Evolutionary conservation across 257 asterid species (phyloP), one percentile per base, ranked within the genome.

Genomic region (Capsicum pubescens): DNA sequence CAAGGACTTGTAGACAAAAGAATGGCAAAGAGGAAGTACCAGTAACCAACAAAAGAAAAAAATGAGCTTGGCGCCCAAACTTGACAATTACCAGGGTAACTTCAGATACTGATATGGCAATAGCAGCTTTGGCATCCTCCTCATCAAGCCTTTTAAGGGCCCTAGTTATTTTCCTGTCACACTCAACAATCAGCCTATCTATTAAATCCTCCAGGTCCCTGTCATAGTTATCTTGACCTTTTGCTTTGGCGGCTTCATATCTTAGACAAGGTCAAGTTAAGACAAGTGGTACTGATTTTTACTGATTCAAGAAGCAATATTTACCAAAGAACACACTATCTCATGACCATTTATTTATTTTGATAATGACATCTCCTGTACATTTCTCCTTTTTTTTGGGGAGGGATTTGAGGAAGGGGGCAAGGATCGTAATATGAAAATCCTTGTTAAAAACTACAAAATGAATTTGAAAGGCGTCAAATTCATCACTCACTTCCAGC

Each of bases 51-150:
- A 76, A 67, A 48, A n/a, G 2, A 8, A 21, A 19, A 26, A 7
- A 39, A 16, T 57, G 58, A 35, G 36, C 72, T 21, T 39, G 63
- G 50, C 63, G 64, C 50, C 64, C 64, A 61, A 58, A 44, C 16
- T 39, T n/a, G 7, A 3, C 46, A n/a, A 57, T 59, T 85, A 93
- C 99, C 94, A 85, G 93, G 35, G 99, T 93, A 61, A 95, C 98
- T 89, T 94, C 99, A 35, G 98, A 88, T 50, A 96, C 99, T 0
- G 98, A 96, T 77, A 96, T 96, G 19, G 98, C 98, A 82, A 95
- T 91, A 32, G 98, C 98, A 66, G 98, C 98, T 91, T 93, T 96
- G 61, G 99, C 99, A 88, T 96, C 99, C 84, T 96, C 99, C 54
- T 96, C 98, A 85, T 93, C 97, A 69, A 96, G 98, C 59, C 99